Percentiles rank a stretch among this genome's conserved stretches.
Evolutionary conservation across 768 basidiomycete species (phyloP).

Genomic region (Paxillus involutus): DNA sequence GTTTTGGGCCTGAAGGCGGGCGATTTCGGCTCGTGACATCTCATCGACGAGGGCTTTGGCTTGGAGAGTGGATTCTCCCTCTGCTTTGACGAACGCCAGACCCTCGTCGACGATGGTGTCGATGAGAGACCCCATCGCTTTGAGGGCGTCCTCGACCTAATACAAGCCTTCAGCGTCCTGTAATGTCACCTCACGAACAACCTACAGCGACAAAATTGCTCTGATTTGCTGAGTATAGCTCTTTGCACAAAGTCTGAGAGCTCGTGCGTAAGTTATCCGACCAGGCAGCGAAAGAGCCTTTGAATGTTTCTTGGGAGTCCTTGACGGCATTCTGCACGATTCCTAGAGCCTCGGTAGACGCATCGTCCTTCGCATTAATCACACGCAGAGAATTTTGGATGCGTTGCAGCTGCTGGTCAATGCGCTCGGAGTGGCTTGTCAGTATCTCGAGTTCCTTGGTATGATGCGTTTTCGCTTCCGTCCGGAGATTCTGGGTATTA

Average conservation of each 20-base stretch:
- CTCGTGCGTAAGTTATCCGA: constrained; percentile 48
- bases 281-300: constrained; percentile 55
- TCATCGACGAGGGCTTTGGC: constrained; percentile 48
- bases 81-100: constrained; percentile 52
- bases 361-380: constrained; percentile 56
- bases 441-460: constrained; percentile 56
- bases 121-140: constrained; percentile 55
- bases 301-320: constrained; percentile 54
- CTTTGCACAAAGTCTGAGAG: constrained; percentile 46
- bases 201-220: constrained; percentile 47
- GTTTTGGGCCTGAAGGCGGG: constrained; percentile 71
- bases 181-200: constrained; percentile 1
- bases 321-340: constrained; percentile 49
- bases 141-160: constrained; percentile 58
- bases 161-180: constrained; percentile 3
- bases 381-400: constrained; percentile 50
- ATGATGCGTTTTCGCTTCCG: constrained; percentile 57
- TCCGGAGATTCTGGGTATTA: constrained; percentile 50
- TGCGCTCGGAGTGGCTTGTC: constrained; percentile 46
- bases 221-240: constrained; percentile 43
- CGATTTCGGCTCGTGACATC: constrained; percentile 52
- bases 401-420: constrained; percentile 58
- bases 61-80: constrained; percentile 51
- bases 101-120: constrained; percentile 61
- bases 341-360: constrained; percentile 51